Conservation (phyloP, 352 stramenopile species). For the Globisporangium nodosum region DNA sequence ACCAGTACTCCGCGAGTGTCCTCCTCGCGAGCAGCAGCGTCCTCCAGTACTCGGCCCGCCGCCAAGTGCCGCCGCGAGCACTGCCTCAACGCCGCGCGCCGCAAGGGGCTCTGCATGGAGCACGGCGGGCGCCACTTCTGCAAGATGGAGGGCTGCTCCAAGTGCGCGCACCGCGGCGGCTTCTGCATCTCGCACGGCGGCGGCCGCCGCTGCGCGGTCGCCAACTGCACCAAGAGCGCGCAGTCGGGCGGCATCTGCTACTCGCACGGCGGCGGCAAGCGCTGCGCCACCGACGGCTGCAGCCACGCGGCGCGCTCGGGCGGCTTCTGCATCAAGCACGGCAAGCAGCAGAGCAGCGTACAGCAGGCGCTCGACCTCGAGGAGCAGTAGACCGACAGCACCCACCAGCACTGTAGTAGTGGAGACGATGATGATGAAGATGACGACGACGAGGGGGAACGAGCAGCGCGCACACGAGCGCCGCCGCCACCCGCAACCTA, state of each 20-base stretch:
- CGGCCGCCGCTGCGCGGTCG: slow-evolving; percentile 63
- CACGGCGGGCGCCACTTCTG: slow-evolving; percentile 84
- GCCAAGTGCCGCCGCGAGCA: slow-evolving; percentile 57
- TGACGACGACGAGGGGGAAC: too few species aligned
- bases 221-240: slow-evolving; percentile 71
- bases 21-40: slow-evolving; percentile 18
- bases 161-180: slow-evolving; percentile 75
- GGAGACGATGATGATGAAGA: too few species aligned
- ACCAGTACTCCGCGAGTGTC: neutral
- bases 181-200: slow-evolving; percentile 80
- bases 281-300: slow-evolving; percentile 67
- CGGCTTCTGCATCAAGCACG: slow-evolving; percentile 82
- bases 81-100: slow-evolving; percentile 64
- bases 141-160: slow-evolving; percentile 78
- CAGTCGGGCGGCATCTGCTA: slow-evolving; percentile 83
- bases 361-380: neutral
- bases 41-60: slow-evolving; percentile 11
- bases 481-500: neutral
- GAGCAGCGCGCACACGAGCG: too few species aligned
- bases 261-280: slow-evolving; percentile 79
- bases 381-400: slow-evolving; percentile 1
- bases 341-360: slow-evolving; percentile 46
- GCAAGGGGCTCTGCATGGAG: slow-evolving; percentile 84
- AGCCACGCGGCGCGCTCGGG: slow-evolving; percentile 72
- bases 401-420: too few species aligned